These are phyloP conservation scores for Tuber calosporum DNA, from an alignment of 495 filamentous ascomycete species.

Conservation along the genomic window DNA sequence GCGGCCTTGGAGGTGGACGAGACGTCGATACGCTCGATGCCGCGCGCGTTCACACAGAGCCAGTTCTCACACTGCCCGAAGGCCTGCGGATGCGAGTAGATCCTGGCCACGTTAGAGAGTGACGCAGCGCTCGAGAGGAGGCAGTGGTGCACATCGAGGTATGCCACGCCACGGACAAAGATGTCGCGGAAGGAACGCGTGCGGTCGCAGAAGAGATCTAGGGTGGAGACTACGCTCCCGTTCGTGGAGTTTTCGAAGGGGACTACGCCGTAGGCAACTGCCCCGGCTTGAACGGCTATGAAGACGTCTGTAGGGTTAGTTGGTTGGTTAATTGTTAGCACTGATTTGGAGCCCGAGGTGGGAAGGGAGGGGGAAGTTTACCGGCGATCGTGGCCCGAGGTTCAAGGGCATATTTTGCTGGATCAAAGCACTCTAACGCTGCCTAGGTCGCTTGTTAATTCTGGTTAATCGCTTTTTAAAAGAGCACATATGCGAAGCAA, in stretches of 20 bases:
- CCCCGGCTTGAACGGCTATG: conserved; percentile 59
- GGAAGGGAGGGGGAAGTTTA: conserved; percentile 35
- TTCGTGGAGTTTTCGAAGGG: conserved; percentile 96
- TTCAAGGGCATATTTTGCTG: conserved; percentile 50
- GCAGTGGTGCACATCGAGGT: conserved; percentile 78
- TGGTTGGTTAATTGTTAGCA: conserved; percentile 30
- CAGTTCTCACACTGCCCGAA: conserved; percentile 88
- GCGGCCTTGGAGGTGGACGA: conserved; percentile 79
- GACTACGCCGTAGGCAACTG: conserved; percentile 66
- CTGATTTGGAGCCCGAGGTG: neutral
- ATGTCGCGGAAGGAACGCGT: conserved; percentile 55
- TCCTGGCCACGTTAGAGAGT: conserved; percentile 47
- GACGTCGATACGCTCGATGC: conserved; percentile 71
- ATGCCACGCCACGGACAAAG: conserved; percentile 69
- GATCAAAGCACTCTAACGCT: conserved; percentile 56
- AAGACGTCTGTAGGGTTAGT: conserved; percentile 61
- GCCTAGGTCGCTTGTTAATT: conserved; percentile 49
- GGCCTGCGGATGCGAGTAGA: conserved; percentile 91
- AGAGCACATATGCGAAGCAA: neutral
- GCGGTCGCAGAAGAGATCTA: conserved; percentile 79
- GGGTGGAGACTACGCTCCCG: conserved; percentile 77
- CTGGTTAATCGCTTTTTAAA: neutral
- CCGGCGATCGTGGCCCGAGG: conserved; percentile 59
- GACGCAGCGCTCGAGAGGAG: conserved; percentile 53
- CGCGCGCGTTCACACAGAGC: conserved; percentile 57